phyloP scores from a whole-genome alignment of 2,329 filamentous ascomycete species.

The Cladosporium sp. region DNA sequence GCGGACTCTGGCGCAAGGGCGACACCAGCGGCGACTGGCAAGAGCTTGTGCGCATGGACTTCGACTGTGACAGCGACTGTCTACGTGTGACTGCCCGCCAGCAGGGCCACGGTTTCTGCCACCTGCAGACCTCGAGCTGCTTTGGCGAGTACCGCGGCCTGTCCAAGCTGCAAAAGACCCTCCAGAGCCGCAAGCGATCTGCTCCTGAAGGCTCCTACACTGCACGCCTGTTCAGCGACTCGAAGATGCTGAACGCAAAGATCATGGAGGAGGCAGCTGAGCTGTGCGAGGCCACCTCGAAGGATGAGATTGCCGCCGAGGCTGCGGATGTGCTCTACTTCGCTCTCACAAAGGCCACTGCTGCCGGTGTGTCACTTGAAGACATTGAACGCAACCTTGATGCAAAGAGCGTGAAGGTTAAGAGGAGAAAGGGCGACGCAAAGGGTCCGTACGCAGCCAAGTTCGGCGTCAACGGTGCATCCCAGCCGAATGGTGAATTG shows the following conservation, averaged over 20 bases:
- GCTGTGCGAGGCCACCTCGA: conserved; percentile 78
- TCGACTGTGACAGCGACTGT: conserved; percentile 93
- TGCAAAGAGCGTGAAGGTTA: conserved; percentile 91
- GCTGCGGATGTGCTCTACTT: conserved; percentile 96
- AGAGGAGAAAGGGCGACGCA: conserved; percentile 86
- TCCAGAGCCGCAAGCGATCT: conserved; percentile 73
- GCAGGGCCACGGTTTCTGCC: conserved; percentile 85
- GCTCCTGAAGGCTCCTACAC: conserved; percentile 92
- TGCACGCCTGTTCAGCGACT: conserved; percentile 83
- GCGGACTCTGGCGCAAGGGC: conserved; percentile 95
- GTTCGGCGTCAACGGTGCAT: conserved; percentile 54
- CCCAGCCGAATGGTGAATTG: conserved; percentile 22
- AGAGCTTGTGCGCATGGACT: conserved; percentile 74
- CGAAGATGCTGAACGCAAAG: conserved; percentile 85
- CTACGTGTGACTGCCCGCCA: conserved; percentile 86
- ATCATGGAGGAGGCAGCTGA: conserved; percentile 99
- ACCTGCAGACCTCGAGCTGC: conserved; percentile 86
- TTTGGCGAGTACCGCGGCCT: conserved; percentile 83
- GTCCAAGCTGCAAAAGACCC: conserved; percentile 78
- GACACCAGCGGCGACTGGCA: conserved; percentile 92
- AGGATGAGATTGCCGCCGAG: conserved; percentile 85
- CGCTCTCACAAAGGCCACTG: conserved; percentile 81
- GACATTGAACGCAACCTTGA: conserved; percentile 92
- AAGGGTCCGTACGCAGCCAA: conserved; percentile 90
- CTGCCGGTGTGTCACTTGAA: conserved; percentile 76